Evolutionary conservation across 345 rosid species (phyloP).

Genomic region (Gossypium sturtianum): DNA sequence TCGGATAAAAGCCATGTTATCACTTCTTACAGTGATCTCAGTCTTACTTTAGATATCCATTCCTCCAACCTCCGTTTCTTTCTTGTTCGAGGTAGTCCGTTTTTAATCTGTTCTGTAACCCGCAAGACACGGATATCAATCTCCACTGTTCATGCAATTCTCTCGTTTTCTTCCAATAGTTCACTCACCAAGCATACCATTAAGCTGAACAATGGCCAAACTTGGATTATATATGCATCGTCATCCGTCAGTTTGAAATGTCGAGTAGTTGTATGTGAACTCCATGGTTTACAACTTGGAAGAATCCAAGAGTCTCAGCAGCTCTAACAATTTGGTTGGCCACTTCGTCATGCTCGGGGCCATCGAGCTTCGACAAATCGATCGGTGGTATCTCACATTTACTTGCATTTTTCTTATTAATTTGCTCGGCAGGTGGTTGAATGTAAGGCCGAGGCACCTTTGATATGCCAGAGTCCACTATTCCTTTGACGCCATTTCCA

Average conservation of each 20-base stretch:
- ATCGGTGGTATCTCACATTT: background rate
- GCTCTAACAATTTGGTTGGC: background rate
- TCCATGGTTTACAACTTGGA: conserved; percentile 20
- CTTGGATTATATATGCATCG: conserved; percentile 79
- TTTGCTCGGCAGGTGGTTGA: background rate
- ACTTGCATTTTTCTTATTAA: background rate
- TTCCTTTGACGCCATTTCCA: conserved; percentile 6
- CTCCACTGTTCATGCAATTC: conserved; percentile 61
- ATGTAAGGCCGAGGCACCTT: background rate
- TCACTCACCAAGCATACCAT: conserved; percentile 55
- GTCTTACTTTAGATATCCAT: conserved; percentile 76
- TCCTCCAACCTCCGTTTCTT: conserved; percentile 61
- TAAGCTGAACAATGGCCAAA: conserved; percentile 70
- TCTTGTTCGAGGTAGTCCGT: conserved; percentile 84
- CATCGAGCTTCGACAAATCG: background rate
- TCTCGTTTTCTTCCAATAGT: conserved; percentile 40
- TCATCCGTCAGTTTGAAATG: conserved; percentile 49
- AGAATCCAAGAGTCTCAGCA: background rate
- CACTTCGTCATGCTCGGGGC: background rate
- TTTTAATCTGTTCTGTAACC: conserved; percentile 54
- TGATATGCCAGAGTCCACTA: conserved; percentile 5
- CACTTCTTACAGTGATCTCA: conserved; percentile 64
- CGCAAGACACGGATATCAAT: conserved; percentile 38
- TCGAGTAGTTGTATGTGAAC: conserved; percentile 43
- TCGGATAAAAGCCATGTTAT: conserved; percentile 41